Percentiles rank a stretch among this genome's conserved stretches.
Evolutionary conservation across 1,139 yeast genomes (phyloP).

Genomic region (Pichia cactophila): DNA sequence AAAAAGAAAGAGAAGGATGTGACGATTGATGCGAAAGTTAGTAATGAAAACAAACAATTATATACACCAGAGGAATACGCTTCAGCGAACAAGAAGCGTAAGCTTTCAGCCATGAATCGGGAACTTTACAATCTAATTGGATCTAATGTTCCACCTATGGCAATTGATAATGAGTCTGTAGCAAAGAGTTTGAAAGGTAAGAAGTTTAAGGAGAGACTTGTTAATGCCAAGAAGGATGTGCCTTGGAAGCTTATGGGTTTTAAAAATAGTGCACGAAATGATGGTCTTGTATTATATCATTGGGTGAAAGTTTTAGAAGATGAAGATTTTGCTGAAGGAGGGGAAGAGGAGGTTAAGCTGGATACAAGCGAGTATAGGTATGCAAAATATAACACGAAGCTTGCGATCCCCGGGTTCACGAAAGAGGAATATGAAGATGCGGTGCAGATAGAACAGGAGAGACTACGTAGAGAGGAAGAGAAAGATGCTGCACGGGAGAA

Average conservation of each 20-base stretch:
- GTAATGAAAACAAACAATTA: conserved; percentile 7
- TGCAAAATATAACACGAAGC: conserved; percentile 63
- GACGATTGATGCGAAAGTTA: conserved; percentile 3
- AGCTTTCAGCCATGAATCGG: conserved; percentile 70
- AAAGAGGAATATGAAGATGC: conserved; percentile 52
- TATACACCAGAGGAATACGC: conserved; percentile 16
- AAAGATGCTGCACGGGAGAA: conserved; percentile 3
- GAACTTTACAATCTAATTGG: conserved; percentile 86
- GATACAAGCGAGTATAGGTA: conserved; percentile 55
- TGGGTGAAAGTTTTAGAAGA: conserved; percentile 72
- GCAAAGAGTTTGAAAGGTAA: conserved; percentile 14
- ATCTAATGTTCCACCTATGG: conserved; percentile 84
- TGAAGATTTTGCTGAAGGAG: background rate
- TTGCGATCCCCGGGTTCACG: conserved; percentile 65
- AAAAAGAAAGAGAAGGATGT: conserved; percentile 24
- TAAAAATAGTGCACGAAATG: conserved; percentile 42
- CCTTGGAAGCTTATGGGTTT: conserved; percentile 77
- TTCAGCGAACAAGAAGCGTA: conserved; percentile 20
- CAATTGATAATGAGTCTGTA: conserved; percentile 32
- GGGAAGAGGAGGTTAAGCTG: background rate
- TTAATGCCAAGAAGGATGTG: conserved; percentile 19
- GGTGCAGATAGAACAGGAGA: conserved; percentile 3
- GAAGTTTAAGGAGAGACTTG: conserved; percentile 60
- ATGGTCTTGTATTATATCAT: conserved; percentile 50
- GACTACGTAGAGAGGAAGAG: background rate